Percentiles rank a stretch among this genome's conserved stretches.
These are phyloP conservation scores for Somion occarium DNA, from an alignment of 1,284 basidiomycete genomes.

Conservation along the genomic window DNA sequence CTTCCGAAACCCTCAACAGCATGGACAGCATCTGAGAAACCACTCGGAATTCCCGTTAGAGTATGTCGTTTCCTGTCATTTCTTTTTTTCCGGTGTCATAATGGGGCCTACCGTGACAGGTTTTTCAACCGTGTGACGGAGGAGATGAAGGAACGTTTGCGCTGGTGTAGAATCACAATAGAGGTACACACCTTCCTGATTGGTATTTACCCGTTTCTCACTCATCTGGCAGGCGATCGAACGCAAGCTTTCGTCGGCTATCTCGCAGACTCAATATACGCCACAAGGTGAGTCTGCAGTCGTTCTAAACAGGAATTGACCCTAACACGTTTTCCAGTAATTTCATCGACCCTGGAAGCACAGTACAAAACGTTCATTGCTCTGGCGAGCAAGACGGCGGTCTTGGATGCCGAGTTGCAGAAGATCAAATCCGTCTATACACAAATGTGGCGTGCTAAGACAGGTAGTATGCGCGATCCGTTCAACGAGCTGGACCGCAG, in stretches of 20 bases:
- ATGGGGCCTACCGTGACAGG: no score
- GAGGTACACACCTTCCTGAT: constrained; percentile 44
- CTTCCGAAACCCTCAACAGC: constrained; percentile 66
- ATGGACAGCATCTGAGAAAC: constrained; percentile 64
- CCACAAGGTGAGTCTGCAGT: constrained; percentile 57
- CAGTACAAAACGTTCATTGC: constrained; percentile 71
- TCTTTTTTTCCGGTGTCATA: no score
- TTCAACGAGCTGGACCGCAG: constrained; percentile 62
- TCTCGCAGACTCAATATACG: constrained; percentile 56
- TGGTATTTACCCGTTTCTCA: constrained; percentile 4
- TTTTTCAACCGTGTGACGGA: constrained; percentile 71
- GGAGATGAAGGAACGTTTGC: constrained; percentile 65
- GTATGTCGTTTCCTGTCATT: constrained; percentile 45
- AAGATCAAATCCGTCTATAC: constrained; percentile 65
- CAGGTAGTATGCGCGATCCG: constrained; percentile 69
- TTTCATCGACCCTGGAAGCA: constrained; percentile 67
- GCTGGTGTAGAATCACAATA: constrained; percentile 75
- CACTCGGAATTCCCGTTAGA: constrained; percentile 80
- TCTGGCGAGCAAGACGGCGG: constrained; percentile 67
- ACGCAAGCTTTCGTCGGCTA: constrained; percentile 65
- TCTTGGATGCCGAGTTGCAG: constrained; percentile 64
- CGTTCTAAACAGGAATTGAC: neutral
- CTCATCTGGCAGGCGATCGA: constrained; percentile 64
- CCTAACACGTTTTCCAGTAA: constrained; percentile 36
- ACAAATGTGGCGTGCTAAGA: constrained; percentile 64